Percentiles rank a stretch among this genome's conserved stretches.
Conservation (phyloP, 108 stramenopile species). For the Pseudonitzschia multiseries region DNA sequence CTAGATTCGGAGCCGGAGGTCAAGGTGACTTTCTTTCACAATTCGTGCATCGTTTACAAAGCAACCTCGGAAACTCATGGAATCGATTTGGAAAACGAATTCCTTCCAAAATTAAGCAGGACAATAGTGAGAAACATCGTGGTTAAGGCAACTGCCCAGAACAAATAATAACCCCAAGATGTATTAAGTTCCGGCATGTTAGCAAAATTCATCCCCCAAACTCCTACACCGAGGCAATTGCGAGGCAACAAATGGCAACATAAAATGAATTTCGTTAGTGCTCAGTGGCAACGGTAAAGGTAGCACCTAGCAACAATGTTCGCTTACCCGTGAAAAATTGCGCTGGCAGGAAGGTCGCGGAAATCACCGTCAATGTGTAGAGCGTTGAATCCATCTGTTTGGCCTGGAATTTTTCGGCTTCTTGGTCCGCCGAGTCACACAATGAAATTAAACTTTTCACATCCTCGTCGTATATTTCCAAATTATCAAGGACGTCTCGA, state of each 20-base stretch:
- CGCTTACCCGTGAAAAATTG: constrained; percentile 35
- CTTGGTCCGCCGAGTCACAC: constrained; percentile 21
- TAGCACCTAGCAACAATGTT: too few species aligned
- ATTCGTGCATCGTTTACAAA: too few species aligned
- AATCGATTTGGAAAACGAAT: too few species aligned
- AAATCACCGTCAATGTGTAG: constrained; percentile 41
- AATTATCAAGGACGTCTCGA: constrained; percentile 40
- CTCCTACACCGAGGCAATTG: not conserved
- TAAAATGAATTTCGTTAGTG: too few species aligned
- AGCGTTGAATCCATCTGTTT: constrained; percentile 38
- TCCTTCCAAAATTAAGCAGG: constrained; percentile 4
- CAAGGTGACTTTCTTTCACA: too few species aligned
- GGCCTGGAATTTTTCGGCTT: constrained; percentile 31
- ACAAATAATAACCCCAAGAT: constrained; percentile 35
- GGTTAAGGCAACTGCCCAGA: constrained; percentile 27
- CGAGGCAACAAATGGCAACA: too few species aligned
- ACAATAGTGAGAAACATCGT: not conserved
- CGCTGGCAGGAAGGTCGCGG: constrained; percentile 31
- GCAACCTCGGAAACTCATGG: too few species aligned
- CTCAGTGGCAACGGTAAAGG: too few species aligned
- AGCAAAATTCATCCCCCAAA: constrained; percentile 46
- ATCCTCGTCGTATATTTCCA: constrained; percentile 38
- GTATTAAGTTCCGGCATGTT: constrained; percentile 29
- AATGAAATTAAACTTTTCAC: constrained; percentile 17
- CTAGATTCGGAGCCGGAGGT: too few species aligned